phyloP scores from a whole-genome alignment of 768 basidiomycete species.

The Phlegmacium glaucopus region DNA sequence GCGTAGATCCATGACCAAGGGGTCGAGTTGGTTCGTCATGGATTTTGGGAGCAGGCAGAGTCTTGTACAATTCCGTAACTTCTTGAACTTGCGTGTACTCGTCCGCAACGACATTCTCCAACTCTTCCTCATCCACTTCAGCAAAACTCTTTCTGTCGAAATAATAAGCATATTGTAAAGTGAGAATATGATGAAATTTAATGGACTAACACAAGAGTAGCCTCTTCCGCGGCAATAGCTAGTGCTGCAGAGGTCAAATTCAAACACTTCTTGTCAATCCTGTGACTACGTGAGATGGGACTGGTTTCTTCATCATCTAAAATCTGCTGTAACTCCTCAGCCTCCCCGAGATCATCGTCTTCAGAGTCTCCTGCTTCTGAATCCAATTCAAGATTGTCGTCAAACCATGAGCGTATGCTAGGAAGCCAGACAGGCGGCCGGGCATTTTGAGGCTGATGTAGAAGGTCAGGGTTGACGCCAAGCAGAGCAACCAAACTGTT shows the following conservation, averaged over 20 bases:
- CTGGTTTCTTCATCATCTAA: constrained; percentile 1
- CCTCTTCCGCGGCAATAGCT: constrained; percentile 1
- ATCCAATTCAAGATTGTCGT: not conserved
- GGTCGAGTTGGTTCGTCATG: not conserved
- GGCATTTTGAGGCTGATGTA: not conserved
- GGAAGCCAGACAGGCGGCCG: not conserved
- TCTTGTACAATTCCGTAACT: not conserved
- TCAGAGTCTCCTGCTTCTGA: not conserved
- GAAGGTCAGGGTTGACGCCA: constrained; percentile 5
- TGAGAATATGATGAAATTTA: not conserved
- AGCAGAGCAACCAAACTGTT: constrained; percentile 12
- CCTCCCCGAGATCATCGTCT: not conserved
- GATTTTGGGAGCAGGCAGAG: not conserved
- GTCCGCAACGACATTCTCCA: constrained; percentile 1
- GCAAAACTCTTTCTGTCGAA: not conserved
- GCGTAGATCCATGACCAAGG: not conserved
- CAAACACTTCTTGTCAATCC: not conserved
- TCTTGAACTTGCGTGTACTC: constrained; percentile 1
- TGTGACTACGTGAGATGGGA: not conserved
- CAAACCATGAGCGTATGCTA: not conserved
- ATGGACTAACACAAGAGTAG: constrained; percentile 5
- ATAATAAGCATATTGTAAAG: not conserved
- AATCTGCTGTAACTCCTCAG: not conserved
- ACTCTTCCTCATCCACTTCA: not conserved
- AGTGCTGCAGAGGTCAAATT: constrained; percentile 3